phyloP scores from a whole-genome alignment of 2,329 filamentous ascomycete species.

The Thermomyces lanuginosus region DNA sequence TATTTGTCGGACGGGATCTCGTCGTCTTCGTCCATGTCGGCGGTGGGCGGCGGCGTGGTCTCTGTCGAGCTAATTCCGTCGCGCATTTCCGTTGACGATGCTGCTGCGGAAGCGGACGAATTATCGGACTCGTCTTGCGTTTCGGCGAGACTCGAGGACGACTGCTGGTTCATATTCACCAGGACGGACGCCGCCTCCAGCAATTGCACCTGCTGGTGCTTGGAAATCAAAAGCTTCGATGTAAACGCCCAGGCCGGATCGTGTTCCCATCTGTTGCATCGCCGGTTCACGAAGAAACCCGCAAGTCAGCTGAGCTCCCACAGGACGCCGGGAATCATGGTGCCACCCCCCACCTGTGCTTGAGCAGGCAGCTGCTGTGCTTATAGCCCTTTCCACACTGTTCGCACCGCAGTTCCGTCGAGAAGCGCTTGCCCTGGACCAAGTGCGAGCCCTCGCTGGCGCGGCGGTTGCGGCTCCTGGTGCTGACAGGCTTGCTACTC shows the following conservation, averaged over 20 bases:
- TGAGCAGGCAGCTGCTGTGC: constrained; percentile 99
- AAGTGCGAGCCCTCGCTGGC: constrained; percentile 78
- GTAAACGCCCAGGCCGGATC: constrained; percentile 95
- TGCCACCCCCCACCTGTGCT: constrained; percentile 78
- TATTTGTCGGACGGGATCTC: constrained; percentile 24
- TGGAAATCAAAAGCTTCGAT: constrained; percentile 94
- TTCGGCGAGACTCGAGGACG: no score
- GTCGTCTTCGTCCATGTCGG: constrained; percentile 44
- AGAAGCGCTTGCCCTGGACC: constrained; percentile 58
- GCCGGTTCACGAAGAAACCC: constrained; percentile 13
- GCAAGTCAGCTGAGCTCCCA: constrained; percentile 26
- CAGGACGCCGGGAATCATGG: constrained; percentile 9
- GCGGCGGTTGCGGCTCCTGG: constrained; percentile 41
- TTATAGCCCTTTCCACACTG: constrained; percentile 99
- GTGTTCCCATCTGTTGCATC: constrained; percentile 78
- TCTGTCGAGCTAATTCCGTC: constrained; percentile 70
- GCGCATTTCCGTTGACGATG: constrained; percentile 60
- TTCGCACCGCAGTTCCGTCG: constrained; percentile 81
- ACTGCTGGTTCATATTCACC: constrained; percentile 66
- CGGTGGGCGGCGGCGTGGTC: constrained; percentile 75
- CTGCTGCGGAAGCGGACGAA: constrained; percentile 66
- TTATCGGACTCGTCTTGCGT: constrained; percentile 57
- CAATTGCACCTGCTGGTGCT: constrained; percentile 97
- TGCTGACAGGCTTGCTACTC: constrained; percentile 31
- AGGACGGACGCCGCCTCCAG: constrained; percentile 94